Evolutionary conservation across 768 basidiomycete genomes (phyloP).

Genomic region (Pleurotus tuoliensis): DNA sequence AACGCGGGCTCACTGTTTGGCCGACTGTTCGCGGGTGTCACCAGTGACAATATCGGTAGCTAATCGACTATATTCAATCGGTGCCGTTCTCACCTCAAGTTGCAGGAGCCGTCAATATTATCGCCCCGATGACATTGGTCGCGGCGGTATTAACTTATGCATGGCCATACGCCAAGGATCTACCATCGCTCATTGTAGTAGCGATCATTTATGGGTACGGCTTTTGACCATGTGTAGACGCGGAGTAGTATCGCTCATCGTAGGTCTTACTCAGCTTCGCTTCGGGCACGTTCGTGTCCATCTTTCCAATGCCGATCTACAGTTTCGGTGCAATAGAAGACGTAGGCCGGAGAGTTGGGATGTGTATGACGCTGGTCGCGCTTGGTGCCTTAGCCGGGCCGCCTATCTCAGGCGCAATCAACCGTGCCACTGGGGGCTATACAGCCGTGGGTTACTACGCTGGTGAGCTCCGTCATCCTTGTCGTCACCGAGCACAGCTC

Average conservation of each 20-base stretch:
- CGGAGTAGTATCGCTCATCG: not conserved
- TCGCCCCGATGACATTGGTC: slow-evolving; percentile 46
- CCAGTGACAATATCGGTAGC: slow-evolving; percentile 45
- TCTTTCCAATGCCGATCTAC: slow-evolving; percentile 55
- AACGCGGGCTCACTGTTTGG: slow-evolving; percentile 59
- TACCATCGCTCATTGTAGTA: slow-evolving; percentile 40
- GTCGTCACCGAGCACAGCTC: too few species aligned
- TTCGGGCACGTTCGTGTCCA: slow-evolving; percentile 58
- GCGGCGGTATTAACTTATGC: slow-evolving; percentile 50
- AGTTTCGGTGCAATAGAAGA: slow-evolving; percentile 57
- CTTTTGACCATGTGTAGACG: not conserved
- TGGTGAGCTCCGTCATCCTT: slow-evolving; percentile 25
- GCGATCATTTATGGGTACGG: slow-evolving; percentile 53
- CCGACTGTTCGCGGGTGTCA: slow-evolving; percentile 43
- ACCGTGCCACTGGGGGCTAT: slow-evolving; percentile 47
- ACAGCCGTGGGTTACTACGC: slow-evolving; percentile 53
- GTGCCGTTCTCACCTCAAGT: not conserved
- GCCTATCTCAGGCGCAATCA: slow-evolving; percentile 72
- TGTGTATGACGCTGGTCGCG: slow-evolving; percentile 57
- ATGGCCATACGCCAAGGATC: slow-evolving; percentile 55
- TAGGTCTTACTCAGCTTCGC: slow-evolving; percentile 38
- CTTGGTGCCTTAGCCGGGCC: slow-evolving; percentile 66
- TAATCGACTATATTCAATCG: not conserved
- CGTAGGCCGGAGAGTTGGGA: slow-evolving; percentile 61
- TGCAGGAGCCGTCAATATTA: slow-evolving; percentile 54